Conservation (phyloP, 2,329 filamentous ascomycete genomes). For the Ophiostoma piceae region DNA sequence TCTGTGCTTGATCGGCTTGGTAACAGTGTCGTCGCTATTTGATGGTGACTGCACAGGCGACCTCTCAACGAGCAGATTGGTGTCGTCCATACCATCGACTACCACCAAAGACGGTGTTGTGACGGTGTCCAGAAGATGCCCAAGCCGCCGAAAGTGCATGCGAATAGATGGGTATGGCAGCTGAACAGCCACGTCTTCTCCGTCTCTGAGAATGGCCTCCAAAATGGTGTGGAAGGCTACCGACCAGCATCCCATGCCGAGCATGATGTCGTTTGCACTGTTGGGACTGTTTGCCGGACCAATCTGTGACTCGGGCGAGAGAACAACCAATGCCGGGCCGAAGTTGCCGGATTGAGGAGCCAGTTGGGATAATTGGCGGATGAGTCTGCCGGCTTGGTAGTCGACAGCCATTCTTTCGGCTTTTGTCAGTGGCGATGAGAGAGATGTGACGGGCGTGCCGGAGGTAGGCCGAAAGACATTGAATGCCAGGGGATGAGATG, state of each 20-base stretch:
- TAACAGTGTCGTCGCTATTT: neutral
- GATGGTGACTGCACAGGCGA: neutral
- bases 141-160: constrained; percentile 46
- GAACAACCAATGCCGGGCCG: constrained; percentile 40
- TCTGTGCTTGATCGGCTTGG: constrained; percentile 16
- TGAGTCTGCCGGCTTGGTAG: constrained; percentile 44
- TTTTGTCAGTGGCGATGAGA: constrained; percentile 34
- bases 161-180: constrained; percentile 54
- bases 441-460: constrained; percentile 38
- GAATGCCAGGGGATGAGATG: constrained; percentile 31
- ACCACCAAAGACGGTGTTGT: constrained; percentile 48
- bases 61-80: constrained; percentile 44
- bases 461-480: constrained; percentile 39
- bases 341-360: constrained; percentile 46
- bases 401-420: constrained; percentile 39
- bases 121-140: constrained; percentile 49
- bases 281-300: neutral
- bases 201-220: constrained; percentile 53
- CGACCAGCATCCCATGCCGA: constrained; percentile 43
- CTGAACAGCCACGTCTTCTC: constrained; percentile 54
- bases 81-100: constrained; percentile 48
- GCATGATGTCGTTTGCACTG: neutral
- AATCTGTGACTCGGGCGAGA: constrained; percentile 27
- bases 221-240: constrained; percentile 53
- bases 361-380: constrained; percentile 42